Evolutionary conservation across 768 basidiomycete genomes (phyloP), one percentile per base, ranked within the genome.

Genomic region (Termitomyces sp.): DNA sequence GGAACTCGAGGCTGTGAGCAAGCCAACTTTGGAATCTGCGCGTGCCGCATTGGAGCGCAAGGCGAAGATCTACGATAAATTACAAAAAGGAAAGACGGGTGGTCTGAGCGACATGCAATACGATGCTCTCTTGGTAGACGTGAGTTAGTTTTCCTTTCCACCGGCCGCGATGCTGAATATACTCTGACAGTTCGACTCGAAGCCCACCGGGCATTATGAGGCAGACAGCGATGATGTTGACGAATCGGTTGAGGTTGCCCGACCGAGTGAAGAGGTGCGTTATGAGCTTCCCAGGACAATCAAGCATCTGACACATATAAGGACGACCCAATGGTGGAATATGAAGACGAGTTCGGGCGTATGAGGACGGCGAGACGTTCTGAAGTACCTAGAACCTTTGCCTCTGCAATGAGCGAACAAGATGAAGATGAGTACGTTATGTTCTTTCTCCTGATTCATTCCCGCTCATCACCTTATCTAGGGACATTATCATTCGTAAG

Each of bases 301-400:
- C 53, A 46, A 27, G 48, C 27, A 55, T 9, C 14, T 57, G 40
- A 64, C 56, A 10, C 18, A 8, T 26, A 52, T n/a, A n/a, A 91
- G 85, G 79, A 85, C 56, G 91, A 94, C 63, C 90, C 91, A 12
- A 73, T 93, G 32, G 78, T 93, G 5, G 93, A 94, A 69, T 93
- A 93, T 58, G 85, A 88, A 67, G 93, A 95, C 62, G 93, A 94
- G 66, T 92, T 91, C 67, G 92, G 92, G 36, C 84, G 93, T n/a
- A 64, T 83, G 37, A 77, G 91, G 58, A 89, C 82, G 0, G 83
- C 81, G 18, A 80, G 78, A 51, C 81, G 82, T 10, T 93, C 92
- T 13, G 89, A 94, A 65, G 81, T 94, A 0, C 92, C 93, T 40
- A 80, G 89, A 36, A 74, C 89, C 58, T 73, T 91, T 9, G 67